A percentile compares a stretch with the other conserved stretches of the same genome.
Conservation (phyloP, 225 moss, liverwort and hornwort genomes). For the Anthoceros angustus region DNA sequence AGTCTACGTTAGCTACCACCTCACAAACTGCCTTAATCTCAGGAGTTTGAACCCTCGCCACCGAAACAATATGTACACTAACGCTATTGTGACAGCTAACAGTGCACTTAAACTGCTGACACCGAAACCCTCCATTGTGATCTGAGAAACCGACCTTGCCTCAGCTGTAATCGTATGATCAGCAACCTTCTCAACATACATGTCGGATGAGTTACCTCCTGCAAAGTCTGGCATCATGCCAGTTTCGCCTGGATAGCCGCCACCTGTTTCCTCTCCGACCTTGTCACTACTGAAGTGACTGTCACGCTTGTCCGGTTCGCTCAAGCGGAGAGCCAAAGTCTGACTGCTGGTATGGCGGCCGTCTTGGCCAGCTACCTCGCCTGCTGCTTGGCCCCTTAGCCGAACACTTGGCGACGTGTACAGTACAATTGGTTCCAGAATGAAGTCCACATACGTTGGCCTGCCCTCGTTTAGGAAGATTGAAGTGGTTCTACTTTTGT, state of each 20-base stretch:
- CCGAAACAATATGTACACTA: slow-evolving; percentile 14
- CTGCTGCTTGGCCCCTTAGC: slow-evolving; percentile 12
- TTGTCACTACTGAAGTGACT: background rate
- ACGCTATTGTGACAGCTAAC: slow-evolving; percentile 13
- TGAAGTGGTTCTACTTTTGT: slow-evolving; percentile 25
- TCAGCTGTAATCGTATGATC: background rate
- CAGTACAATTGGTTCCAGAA: slow-evolving; percentile 37
- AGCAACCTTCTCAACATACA: background rate
- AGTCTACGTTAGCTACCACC: no score
- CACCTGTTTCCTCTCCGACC: background rate
- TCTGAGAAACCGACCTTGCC: slow-evolving; percentile 6
- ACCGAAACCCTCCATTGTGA: slow-evolving; percentile 7
- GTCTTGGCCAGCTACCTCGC: slow-evolving; percentile 14
- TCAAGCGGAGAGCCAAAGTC: background rate
- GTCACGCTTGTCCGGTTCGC: background rate
- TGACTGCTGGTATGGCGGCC: background rate
- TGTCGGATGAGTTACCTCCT: background rate
- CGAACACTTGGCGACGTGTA: slow-evolving; percentile 8
- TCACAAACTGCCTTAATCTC: background rate
- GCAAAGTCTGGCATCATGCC: background rate
- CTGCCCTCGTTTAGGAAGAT: slow-evolving; percentile 31
- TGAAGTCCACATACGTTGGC: slow-evolving; percentile 45
- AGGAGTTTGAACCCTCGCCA: background rate
- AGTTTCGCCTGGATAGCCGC: no score
- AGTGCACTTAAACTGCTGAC: slow-evolving; percentile 14